These are phyloP conservation scores for Leishmania braziliensis DNA, from an alignment of 208 protist genomes.

Conservation along the genomic window DNA sequence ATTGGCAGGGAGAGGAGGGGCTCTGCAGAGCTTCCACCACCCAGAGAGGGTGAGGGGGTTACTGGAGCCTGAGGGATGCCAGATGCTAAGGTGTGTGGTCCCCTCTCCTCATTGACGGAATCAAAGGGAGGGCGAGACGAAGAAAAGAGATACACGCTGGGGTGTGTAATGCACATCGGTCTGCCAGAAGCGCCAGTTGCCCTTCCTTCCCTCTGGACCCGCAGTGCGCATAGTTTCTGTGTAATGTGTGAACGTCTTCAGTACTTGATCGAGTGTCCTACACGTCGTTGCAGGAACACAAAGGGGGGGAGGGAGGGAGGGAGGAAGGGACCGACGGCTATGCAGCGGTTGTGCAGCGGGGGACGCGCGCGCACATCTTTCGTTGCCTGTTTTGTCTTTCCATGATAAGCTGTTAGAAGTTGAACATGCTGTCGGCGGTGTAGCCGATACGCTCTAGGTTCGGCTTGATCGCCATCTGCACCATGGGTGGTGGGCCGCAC, in stretches of 20 bases:
- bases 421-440: constrained; percentile 61
- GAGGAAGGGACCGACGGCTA: not conserved
- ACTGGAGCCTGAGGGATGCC: no score
- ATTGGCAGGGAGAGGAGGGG: no score
- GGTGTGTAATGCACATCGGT: not conserved
- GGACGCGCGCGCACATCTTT: not conserved
- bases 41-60: no score
- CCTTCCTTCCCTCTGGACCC: no score
- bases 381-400: not conserved
- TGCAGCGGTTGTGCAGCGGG: not conserved
- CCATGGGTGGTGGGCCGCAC: constrained; percentile 90
- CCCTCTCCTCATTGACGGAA: not conserved
- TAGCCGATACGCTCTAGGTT: constrained; percentile 82
- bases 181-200: no score
- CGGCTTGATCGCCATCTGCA: constrained; percentile 83
- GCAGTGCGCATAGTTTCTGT: no score
- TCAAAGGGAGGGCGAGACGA: not conserved
- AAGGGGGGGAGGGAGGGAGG: constrained; percentile 9
- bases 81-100: no score
- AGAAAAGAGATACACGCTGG: not conserved
- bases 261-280: not conserved
- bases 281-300: not conserved
- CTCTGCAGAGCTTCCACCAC: no score
- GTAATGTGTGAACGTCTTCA: no score
- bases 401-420: constrained; percentile 49